These are phyloP conservation scores for Verticillium nonalfalfae DNA, from an alignment of 2,329 filamentous ascomycete species.

Conservation along the genomic window DNA sequence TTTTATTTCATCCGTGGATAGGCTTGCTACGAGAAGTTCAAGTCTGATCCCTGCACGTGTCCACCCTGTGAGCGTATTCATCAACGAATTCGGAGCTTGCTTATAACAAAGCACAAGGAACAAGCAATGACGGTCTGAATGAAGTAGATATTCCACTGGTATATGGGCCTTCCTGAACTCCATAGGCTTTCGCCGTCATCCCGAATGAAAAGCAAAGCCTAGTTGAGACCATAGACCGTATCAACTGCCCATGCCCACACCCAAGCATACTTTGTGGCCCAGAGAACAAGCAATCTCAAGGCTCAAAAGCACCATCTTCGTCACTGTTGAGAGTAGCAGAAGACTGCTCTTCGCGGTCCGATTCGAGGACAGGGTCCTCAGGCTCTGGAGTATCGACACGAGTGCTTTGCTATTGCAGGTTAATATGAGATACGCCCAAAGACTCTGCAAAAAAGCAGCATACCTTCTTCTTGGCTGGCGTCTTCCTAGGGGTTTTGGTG, in stretches of 20 bases:
- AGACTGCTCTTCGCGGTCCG: background rate
- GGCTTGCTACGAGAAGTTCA: no score
- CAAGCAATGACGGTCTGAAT: no score
- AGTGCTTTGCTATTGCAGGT: background rate
- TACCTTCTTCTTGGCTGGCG: conserved; percentile 19
- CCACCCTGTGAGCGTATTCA: no score
- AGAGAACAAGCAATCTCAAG: background rate
- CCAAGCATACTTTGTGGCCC: background rate
- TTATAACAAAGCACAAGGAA: no score
- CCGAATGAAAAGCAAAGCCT: no score
- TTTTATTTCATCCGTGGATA: no score
- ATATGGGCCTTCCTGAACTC: no score
- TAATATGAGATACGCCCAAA: background rate
- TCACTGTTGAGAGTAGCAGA: background rate
- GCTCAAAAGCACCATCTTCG: background rate
- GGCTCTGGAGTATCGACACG: background rate
- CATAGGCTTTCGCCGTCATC: no score
- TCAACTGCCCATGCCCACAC: background rate
- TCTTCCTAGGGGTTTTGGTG: conserved; percentile 23
- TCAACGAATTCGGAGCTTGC: no score
- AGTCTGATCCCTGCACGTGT: no score
- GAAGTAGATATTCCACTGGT: no score
- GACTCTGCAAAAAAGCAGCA: background rate
- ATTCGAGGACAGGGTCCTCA: background rate
- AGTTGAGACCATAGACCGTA: background rate